Base-by-base conservation (phyloP, 2,329 filamentous ascomycete genomes). In the Neofusicoccum umdonicola region DNA sequence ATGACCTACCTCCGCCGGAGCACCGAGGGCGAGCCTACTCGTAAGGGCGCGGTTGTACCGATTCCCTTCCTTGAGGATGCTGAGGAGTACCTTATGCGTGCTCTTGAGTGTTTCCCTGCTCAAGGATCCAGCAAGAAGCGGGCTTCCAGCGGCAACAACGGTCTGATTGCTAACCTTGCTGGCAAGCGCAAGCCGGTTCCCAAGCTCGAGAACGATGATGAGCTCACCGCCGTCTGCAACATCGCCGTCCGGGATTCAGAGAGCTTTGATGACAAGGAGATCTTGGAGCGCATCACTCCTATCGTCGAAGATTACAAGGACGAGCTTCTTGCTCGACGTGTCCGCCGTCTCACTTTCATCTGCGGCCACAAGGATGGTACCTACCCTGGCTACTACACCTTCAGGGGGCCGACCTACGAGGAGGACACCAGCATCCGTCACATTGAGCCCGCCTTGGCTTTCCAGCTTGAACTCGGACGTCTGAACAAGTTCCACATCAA, bases 361-460 rank as follows among this genome's bases (percentile, higher is more conserved):
- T 97, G 93, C 75, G 95, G 95, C 64, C 92, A 92, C 82, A 92
- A 89, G 75, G 92, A 99, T 74, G 95, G 93, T 63, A 92, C 92
- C 13, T 97, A 98, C 78, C 95, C 94, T 22, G 93, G 92, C 54
- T 98, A 99, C 86, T 98, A 91, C 85, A 99, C 95, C 48, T 99
- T 98, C 92, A 90, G 95, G 76, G 94, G 94, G 5, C 94, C 95
- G 34, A 81, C 83, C 60, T 99, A 96, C 78, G 84, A 87, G 61
- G 95, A 99, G 79, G 95, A 99, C 73, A 88, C 91, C 78, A 96
- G 91, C 78, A 98, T 99, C 74, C 94, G 95, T 82, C 94, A 99
- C 84, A 96, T 88, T 69, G 95, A 99, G 81, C 95, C 95, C 58
- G 94, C 95, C 63, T 85, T 97, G 78, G 93, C 95, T 74, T 99